phyloP scores from a whole-genome alignment of 352 stramenopile species.

The Globisporangium middletonii region DNA sequence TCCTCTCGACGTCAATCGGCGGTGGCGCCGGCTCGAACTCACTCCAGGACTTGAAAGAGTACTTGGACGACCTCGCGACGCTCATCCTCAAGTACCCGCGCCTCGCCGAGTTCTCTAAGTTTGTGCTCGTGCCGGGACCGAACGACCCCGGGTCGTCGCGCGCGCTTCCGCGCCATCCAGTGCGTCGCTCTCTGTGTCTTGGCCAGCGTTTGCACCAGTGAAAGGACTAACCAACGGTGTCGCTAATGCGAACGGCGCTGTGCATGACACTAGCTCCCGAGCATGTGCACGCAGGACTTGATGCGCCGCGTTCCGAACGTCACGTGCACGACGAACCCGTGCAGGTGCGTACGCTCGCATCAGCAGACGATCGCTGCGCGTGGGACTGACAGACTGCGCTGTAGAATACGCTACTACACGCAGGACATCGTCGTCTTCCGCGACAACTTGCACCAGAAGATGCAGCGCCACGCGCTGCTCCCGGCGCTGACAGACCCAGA shows the following conservation, averaged over 20 bases:
- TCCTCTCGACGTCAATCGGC: slow-evolving; percentile 79
- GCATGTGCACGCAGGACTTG: slow-evolving; percentile 68
- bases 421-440: slow-evolving; percentile 93
- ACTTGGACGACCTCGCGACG: slow-evolving; percentile 86
- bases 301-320: slow-evolving; percentile 64
- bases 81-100: slow-evolving; percentile 86
- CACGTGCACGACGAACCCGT: slow-evolving; percentile 89
- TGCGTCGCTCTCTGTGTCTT: slow-evolving; percentile 15
- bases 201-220: not conserved
- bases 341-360: slow-evolving; percentile 29
- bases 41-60: slow-evolving; percentile 79
- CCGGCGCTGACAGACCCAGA: slow-evolving; percentile 30
- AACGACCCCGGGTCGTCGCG: slow-evolving; percentile 85
- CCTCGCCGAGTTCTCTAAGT: slow-evolving; percentile 79
- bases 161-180: slow-evolving; percentile 76
- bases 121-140: slow-evolving; percentile 90
- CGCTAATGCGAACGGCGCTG: slow-evolving; percentile 1
- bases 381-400: not conserved
- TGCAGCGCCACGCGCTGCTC: slow-evolving; percentile 84
- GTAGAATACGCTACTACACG: slow-evolving; percentile 87
- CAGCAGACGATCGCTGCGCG: not conserved
- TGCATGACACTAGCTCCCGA: slow-evolving; percentile 36
- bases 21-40: slow-evolving; percentile 56
- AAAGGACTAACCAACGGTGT: not conserved
- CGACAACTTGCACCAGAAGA: slow-evolving; percentile 89